phyloP scores from a whole-genome alignment of 2,329 filamentous ascomycete genomes.

The Pseudogymnoascus verrucosus region DNA sequence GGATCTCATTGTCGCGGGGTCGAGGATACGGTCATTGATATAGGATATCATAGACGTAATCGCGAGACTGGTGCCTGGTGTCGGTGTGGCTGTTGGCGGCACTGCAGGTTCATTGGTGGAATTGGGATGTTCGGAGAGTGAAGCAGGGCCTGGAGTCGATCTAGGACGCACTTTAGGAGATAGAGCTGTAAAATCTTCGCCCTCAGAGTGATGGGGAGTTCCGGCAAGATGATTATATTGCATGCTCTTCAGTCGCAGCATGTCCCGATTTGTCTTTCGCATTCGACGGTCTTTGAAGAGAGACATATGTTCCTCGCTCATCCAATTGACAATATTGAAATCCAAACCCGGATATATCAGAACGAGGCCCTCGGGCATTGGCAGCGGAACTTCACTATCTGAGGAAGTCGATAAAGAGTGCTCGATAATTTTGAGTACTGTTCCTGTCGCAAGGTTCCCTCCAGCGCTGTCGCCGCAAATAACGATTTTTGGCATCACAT shows the following conservation, averaged over 20 bases:
- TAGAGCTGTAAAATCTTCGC: slow-evolving; percentile 42
- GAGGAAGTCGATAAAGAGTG: slow-evolving; percentile 41
- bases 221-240: slow-evolving; percentile 80
- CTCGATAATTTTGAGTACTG: slow-evolving; percentile 85
- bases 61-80: slow-evolving; percentile 63
- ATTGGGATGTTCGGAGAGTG: not conserved
- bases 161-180: not conserved
- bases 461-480: slow-evolving; percentile 76
- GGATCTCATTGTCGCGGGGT: slow-evolving; percentile 96
- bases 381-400: slow-evolving; percentile 52
- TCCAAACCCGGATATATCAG: slow-evolving; percentile 86
- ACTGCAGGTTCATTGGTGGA: not conserved
- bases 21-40: slow-evolving; percentile 90
- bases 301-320: slow-evolving; percentile 96
- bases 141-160: not conserved
- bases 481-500: slow-evolving; percentile 57
- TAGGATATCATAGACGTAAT: slow-evolving; percentile 98
- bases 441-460: slow-evolving; percentile 70
- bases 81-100: not conserved
- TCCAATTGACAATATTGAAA: slow-evolving; percentile 98
- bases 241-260: slow-evolving; percentile 77
- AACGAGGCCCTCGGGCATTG: slow-evolving; percentile 70
- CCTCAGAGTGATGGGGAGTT: slow-evolving; percentile 73
- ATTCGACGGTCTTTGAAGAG: slow-evolving; percentile 77
- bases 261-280: slow-evolving; percentile 67